These are phyloP conservation scores for Lachancea lanzarotensis DNA, from an alignment of 805 yeast species.

Conservation along the genomic window DNA sequence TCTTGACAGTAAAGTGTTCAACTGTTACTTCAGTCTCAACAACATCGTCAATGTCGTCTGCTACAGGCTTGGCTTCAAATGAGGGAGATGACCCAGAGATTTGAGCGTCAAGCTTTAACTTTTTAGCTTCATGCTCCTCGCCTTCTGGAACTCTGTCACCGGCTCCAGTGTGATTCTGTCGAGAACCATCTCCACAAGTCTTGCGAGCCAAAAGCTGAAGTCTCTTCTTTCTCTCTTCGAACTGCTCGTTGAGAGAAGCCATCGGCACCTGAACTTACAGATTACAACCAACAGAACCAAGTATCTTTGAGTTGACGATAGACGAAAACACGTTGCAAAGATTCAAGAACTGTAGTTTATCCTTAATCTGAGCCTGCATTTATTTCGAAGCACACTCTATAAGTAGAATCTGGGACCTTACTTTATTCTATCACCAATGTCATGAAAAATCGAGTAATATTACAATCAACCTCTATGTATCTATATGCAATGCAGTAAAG, in stretches of 20 bases:
- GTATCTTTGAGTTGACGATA: no score
- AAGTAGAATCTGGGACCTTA: background rate
- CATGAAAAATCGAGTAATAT: background rate
- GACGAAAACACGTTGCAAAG: no score
- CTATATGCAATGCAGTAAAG: slow-evolving; percentile 4
- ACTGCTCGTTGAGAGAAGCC: slow-evolving; percentile 25
- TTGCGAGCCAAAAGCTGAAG: slow-evolving; percentile 23
- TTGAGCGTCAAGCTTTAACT: background rate
- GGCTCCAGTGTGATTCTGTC: background rate
- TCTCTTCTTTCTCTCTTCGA: slow-evolving; percentile 28
- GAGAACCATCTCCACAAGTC: background rate
- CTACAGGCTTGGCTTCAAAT: no score
- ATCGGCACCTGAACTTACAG: slow-evolving; percentile 1
- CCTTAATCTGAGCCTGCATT: no score
- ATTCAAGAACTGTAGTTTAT: no score
- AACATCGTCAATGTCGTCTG: no score
- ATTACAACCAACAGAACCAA: no score
- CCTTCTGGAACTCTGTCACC: background rate
- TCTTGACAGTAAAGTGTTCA: background rate
- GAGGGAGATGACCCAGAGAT: background rate
- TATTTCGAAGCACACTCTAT: no score
- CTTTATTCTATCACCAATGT: background rate
- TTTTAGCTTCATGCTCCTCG: background rate
- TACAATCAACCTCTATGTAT: slow-evolving; percentile 4
- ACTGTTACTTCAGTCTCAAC: background rate